phyloP scores from a whole-genome alignment of 192 early-diverging fungal species.

The Jimgerdemannia lactiflua region DNA sequence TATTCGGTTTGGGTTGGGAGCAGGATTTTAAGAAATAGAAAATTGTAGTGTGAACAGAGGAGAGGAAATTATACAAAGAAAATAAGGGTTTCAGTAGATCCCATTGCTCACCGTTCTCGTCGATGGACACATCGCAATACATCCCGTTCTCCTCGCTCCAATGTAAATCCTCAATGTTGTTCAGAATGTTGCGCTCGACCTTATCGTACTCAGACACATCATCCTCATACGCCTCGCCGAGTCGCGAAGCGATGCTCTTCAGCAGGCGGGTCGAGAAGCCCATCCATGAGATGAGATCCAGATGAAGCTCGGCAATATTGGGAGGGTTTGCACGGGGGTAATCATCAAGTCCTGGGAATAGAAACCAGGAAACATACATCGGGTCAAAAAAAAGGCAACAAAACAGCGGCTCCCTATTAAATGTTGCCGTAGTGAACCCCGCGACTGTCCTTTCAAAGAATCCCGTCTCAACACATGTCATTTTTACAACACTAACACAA shows the following conservation, averaged over 20 bases:
- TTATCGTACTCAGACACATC: slow-evolving; percentile 56
- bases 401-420: neutral
- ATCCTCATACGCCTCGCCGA: slow-evolving; percentile 42
- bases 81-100: neutral
- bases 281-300: slow-evolving; percentile 81
- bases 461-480: too few species aligned
- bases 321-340: slow-evolving; percentile 83
- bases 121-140: slow-evolving; percentile 63
- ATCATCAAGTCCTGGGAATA: slow-evolving; percentile 84
- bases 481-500: too few species aligned
- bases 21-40: too few species aligned
- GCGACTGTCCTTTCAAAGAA: too few species aligned
- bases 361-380: too few species aligned
- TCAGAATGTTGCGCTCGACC: slow-evolving; percentile 48
- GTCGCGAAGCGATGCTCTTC: slow-evolving; percentile 50
- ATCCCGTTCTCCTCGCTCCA: slow-evolving; percentile 62
- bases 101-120: slow-evolving; percentile 28
- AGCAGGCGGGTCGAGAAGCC: slow-evolving; percentile 56
- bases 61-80: too few species aligned
- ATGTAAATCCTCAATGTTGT: slow-evolving; percentile 63
- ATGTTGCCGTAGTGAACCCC: too few species aligned
- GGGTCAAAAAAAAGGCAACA: neutral
- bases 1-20: too few species aligned
- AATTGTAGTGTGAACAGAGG: too few species aligned
- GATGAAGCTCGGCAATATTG: slow-evolving; percentile 69